Base-by-base conservation (phyloP, 192 early-diverging fungal species). In the Rhizoclosmatium sp. region DNA sequence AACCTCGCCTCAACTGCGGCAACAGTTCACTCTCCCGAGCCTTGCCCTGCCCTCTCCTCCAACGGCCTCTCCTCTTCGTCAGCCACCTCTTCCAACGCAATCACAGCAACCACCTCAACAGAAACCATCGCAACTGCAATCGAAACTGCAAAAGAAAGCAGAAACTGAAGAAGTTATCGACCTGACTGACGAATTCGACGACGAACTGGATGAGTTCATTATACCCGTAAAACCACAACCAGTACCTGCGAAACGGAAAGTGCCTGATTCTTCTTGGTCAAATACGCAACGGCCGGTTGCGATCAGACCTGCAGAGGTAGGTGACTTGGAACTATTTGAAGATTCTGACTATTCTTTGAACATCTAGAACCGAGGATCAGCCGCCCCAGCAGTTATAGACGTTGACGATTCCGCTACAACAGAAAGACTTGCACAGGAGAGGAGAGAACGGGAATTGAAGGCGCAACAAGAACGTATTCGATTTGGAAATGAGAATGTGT, bases 341-440 rank as follows among this genome's bases (percentile, higher is more conserved):
- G 31, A 31, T 31, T 31, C 31, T 31, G 31, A 31, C 31, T 31
- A 31, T 31, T 31, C 31, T 31, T 31, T 31, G 31, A 31, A 31
- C 31, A 31, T 31, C 31, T 31, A 31, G 31, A 31, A 31, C 31
- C 31, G 31, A 31, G 31, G n/a, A 16, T 72, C 71, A 1, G 65
- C 78, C 2, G 60, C 78, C 0, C 14, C 62, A 40, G 77, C 75
- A 39, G 65, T 72, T 4, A 79, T 85, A 58, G 81, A 85, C 75
- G 51, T 85, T 7, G 82, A 82, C 4, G 79, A 85, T 78, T 75
- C 80, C 41, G 39, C 67, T 4, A 44, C 66, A 16, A 71, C 47
- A 31, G 81, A 78, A 41, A 21, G n/a, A 47, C 42, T 73, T 76
- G 69, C 62, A 68, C 54, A 21, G 40, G 69, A 65, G 58, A 2